Evolutionary conservation across 768 basidiomycete species (phyloP).

Genomic region (Trametopsis cervina): DNA sequence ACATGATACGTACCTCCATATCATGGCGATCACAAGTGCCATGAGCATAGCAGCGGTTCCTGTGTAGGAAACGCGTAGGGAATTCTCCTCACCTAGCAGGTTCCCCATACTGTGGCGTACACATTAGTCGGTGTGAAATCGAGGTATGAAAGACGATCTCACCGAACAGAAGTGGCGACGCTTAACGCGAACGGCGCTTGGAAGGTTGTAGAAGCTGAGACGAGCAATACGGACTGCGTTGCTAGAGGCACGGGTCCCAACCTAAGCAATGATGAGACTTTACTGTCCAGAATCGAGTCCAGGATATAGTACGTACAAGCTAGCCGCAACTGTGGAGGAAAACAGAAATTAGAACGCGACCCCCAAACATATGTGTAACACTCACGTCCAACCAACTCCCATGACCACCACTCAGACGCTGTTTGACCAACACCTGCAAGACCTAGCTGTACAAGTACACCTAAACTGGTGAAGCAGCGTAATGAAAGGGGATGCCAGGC

Average conservation of each 20-base stretch:
- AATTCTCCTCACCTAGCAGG: slow-evolving; percentile 74
- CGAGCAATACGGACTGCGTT: slow-evolving; percentile 79
- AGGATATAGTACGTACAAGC: slow-evolving; percentile 37
- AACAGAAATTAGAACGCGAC: not conserved
- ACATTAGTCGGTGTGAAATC: not conserved
- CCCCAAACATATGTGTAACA: no score
- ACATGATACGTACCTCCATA: slow-evolving; percentile 47
- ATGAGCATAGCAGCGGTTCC: slow-evolving; percentile 60
- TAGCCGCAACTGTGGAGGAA: slow-evolving; percentile 57
- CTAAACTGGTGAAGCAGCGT: slow-evolving; percentile 60
- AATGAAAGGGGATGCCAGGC: slow-evolving; percentile 79
- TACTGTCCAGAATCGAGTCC: no score
- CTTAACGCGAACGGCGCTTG: slow-evolving; percentile 81
- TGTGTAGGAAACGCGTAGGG: slow-evolving; percentile 63
- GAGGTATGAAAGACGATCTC: slow-evolving; percentile 15
- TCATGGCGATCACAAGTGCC: slow-evolving; percentile 53
- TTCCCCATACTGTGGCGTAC: slow-evolving; percentile 64
- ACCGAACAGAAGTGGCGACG: slow-evolving; percentile 84
- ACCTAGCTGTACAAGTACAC: slow-evolving; percentile 67
- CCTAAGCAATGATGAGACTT: slow-evolving; percentile 34
- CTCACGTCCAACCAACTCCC: slow-evolving; percentile 72
- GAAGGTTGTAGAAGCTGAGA: slow-evolving; percentile 68
- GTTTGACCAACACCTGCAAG: slow-evolving; percentile 81
- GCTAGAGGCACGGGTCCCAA: slow-evolving; percentile 79
- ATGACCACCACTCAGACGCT: slow-evolving; percentile 95